A percentile compares a stretch with the other conserved stretches of the same genome.
These are phyloP conservation scores for Salix koriyanagi DNA, from an alignment of 345 rosid species.

Conservation along the genomic window DNA sequence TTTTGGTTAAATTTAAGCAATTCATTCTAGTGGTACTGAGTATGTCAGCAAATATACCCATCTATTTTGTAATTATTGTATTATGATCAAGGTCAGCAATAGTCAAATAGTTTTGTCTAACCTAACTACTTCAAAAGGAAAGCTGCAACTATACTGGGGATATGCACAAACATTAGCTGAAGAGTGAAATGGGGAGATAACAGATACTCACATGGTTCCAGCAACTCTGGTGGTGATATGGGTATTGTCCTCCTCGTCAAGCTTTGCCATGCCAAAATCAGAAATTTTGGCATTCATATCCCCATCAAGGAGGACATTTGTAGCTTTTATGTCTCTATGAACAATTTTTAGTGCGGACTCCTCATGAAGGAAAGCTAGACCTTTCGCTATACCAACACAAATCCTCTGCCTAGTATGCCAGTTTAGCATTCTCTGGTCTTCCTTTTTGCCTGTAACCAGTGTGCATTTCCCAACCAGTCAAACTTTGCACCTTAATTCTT, in stretches of 20 bases:
- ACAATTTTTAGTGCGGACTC: conserved; percentile 30
- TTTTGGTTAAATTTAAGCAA: neutral
- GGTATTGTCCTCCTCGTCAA: conserved; percentile 28
- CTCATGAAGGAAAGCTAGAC: conserved; percentile 34
- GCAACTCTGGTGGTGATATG: conserved; percentile 31
- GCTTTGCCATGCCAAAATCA: conserved; percentile 33
- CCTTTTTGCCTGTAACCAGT: conserved; percentile 5
- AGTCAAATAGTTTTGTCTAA: neutral
- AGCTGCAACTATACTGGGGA: neutral
- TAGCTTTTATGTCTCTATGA: conserved; percentile 32
- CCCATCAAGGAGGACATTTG: conserved; percentile 29
- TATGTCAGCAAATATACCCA: neutral
- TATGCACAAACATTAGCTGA: neutral
- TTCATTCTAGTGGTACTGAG: neutral
- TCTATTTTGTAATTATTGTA: neutral
- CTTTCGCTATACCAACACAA: conserved; percentile 28
- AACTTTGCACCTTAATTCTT: neutral
- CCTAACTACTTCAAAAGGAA: neutral
- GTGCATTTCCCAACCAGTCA: neutral
- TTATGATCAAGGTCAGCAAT: neutral
- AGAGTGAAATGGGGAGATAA: neutral
- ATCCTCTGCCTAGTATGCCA: conserved; percentile 28
- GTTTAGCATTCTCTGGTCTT: conserved; percentile 17
- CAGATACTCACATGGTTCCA: conserved; percentile 24
- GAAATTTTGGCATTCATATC: conserved; percentile 33